phyloP scores from a whole-genome alignment of 75 land plant species.

The Selaginella tamariscina region DNA sequence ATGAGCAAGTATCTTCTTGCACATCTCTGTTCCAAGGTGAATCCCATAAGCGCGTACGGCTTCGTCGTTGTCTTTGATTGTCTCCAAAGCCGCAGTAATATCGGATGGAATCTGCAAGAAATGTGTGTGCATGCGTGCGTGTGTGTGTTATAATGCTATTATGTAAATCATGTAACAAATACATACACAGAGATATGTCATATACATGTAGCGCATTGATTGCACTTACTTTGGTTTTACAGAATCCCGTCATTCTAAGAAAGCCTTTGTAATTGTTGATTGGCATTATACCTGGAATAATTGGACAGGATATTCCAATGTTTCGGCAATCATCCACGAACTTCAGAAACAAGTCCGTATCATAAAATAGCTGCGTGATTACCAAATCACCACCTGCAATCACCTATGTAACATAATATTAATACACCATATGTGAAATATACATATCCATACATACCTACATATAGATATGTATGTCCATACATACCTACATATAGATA shows the following conservation, averaged over 20 bases:
- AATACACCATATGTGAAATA: too few relatives aligned
- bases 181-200: background rate
- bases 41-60: slow-evolving; percentile 90
- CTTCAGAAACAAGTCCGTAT: slow-evolving; percentile 76
- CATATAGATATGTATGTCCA: too few relatives aligned
- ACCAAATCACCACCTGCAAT: slow-evolving; percentile 93
- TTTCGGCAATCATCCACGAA: slow-evolving; percentile 80
- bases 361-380: slow-evolving; percentile 89
- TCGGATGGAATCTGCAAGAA: slow-evolving; percentile 76
- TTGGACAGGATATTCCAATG: slow-evolving; percentile 86
- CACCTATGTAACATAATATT: slow-evolving; percentile 29
- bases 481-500: too few relatives aligned
- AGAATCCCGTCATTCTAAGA: slow-evolving; percentile 85
- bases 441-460: too few relatives aligned
- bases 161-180: too few relatives aligned
- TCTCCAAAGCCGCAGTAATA: slow-evolving; percentile 72
- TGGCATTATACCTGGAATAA: slow-evolving; percentile 97
- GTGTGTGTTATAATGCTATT: too few relatives aligned
- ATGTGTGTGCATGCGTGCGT: too few relatives aligned
- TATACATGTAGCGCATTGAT: background rate
- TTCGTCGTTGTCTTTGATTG: slow-evolving; percentile 95
- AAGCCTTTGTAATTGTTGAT: slow-evolving; percentile 92
- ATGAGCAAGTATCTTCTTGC: slow-evolving; percentile 85
- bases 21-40: slow-evolving; percentile 95
- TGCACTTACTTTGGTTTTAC: slow-evolving; percentile 89